Base-by-base conservation (phyloP, 129 eudicot genomes). In the Tagetes patula region DNA sequence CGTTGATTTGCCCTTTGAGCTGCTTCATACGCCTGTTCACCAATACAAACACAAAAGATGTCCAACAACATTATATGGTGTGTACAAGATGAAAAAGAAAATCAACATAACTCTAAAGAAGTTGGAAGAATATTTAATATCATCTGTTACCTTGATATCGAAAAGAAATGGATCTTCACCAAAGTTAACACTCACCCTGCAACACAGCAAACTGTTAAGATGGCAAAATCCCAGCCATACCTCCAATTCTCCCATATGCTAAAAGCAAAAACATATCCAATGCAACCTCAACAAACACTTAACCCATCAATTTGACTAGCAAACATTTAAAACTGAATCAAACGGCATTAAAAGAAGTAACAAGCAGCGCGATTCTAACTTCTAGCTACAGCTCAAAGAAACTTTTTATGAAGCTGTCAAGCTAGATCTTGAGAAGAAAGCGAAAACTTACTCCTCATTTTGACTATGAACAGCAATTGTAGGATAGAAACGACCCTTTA, bases 391-490 rank as follows among this genome's bases (percentile, higher is more conserved):
- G 50, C 40, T 53, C 11, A 54, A 52, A 66, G 40, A 63, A 43
- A 12, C 7, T 14, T 69, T 11, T 14, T 69, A n/a, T 10, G 31
- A 68, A 37, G 27, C 27, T 20, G 27, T 20, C 27, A 73, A 56
- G 48, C 39, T 11, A 59, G 20, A 56, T 48, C 14, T 11, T 32
- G 61, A 31, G 31, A 39, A 70, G 66, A 72, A 76, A 49, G 67
- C 49, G 58, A 34, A 58, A 71, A 85, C 97, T 81, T 90, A 94
- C 98, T 90, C 97, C 82, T 94, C 98, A 78, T 81, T 75, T 77
- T 87, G 98, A 87, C 98, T 94, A 75, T 94, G 98, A 75, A 94
- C 97, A 67, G 93, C 88, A 72, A 94, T 55, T 8, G 98, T 94
- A 54, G 98, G 98, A 88, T 78, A 86, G 36, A 90, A 79, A 43